These are phyloP conservation scores for Macrocybe gigantea DNA, from an alignment of 768 basidiomycete species.

Conservation along the genomic window DNA sequence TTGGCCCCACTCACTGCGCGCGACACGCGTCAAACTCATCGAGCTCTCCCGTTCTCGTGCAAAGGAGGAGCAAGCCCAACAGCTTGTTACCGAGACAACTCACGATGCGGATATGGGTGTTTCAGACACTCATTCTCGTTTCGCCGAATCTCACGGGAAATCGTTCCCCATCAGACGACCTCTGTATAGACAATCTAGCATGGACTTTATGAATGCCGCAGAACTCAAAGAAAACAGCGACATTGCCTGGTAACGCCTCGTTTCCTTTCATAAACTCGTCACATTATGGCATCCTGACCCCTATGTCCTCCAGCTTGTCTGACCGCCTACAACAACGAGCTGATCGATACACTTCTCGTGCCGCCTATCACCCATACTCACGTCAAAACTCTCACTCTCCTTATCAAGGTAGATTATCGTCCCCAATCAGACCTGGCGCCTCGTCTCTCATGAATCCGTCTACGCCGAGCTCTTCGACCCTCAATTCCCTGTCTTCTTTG, in stretches of 20 bases:
- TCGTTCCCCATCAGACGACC: slow-evolving; percentile 37
- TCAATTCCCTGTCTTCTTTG: slow-evolving; percentile 39
- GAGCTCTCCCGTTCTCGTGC: slow-evolving; percentile 68
- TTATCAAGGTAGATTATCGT: slow-evolving; percentile 29
- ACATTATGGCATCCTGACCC: too few species aligned
- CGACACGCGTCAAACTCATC: slow-evolving; percentile 78
- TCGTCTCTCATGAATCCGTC: slow-evolving; percentile 47
- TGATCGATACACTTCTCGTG: slow-evolving; percentile 46
- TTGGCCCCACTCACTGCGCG: slow-evolving; percentile 80
- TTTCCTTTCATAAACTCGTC: too few species aligned
- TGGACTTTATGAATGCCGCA: slow-evolving; percentile 72
- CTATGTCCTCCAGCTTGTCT: slow-evolving; percentile 42
- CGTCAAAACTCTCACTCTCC: slow-evolving; percentile 20
- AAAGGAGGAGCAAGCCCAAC: slow-evolving; percentile 37
- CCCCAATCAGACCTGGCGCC: slow-evolving; percentile 31
- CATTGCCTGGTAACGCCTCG: slow-evolving; percentile 47
- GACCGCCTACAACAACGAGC: slow-evolving; percentile 55
- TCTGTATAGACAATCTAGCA: slow-evolving; percentile 77
- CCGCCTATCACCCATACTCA: slow-evolving; percentile 56
- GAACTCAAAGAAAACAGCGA: slow-evolving; percentile 41
- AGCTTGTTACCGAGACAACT: slow-evolving; percentile 42
- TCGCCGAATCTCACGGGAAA: slow-evolving; percentile 20
- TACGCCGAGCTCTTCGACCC: slow-evolving; percentile 61
- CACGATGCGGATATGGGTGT: slow-evolving; percentile 35
- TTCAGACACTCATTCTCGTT: slow-evolving; percentile 22